Evolutionary conservation across 2,329 filamentous ascomycete species (phyloP).

Genomic region (Mollisiaceae sp.): DNA sequence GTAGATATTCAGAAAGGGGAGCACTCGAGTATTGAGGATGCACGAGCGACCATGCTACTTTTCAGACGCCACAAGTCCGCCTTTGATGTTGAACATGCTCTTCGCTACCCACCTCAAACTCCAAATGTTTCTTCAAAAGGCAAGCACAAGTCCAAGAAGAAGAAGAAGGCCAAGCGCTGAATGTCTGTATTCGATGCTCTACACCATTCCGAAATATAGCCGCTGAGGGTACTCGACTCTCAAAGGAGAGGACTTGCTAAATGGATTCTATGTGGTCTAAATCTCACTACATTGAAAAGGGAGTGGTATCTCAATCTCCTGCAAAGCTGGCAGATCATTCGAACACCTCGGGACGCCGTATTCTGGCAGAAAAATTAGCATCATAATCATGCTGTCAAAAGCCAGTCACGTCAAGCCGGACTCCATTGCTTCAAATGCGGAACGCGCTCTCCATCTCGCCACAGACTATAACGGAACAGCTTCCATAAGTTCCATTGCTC

Average conservation of each 20-base stretch:
- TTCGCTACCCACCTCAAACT: conserved; percentile 59
- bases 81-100: conserved; percentile 82
- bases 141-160: conserved; percentile 42
- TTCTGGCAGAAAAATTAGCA: not conserved
- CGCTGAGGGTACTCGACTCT: not conserved
- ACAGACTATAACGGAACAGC: conserved; percentile 63
- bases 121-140: conserved; percentile 21
- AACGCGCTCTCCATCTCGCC: conserved; percentile 5
- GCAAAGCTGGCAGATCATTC: not conserved
- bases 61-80: conserved; percentile 82
- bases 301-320: conserved; percentile 17
- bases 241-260: not conserved
- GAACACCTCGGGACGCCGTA: not conserved
- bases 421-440: conserved; percentile 23
- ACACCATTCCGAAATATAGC: not conserved
- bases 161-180: conserved; percentile 45
- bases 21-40: conserved; percentile 78
- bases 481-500: conserved; percentile 69
- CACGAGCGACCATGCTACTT: conserved; percentile 85
- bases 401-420: conserved; percentile 10
- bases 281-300: not conserved
- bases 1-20: conserved; percentile 67
- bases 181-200: no score
- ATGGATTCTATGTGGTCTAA: conserved; percentile 15
- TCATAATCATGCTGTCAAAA: conserved; percentile 9